Evolutionary conservation across 2,329 filamentous ascomycete genomes (phyloP), one percentile per base, ranked within the genome.

Genomic region (Incumbomyces lentus): DNA sequence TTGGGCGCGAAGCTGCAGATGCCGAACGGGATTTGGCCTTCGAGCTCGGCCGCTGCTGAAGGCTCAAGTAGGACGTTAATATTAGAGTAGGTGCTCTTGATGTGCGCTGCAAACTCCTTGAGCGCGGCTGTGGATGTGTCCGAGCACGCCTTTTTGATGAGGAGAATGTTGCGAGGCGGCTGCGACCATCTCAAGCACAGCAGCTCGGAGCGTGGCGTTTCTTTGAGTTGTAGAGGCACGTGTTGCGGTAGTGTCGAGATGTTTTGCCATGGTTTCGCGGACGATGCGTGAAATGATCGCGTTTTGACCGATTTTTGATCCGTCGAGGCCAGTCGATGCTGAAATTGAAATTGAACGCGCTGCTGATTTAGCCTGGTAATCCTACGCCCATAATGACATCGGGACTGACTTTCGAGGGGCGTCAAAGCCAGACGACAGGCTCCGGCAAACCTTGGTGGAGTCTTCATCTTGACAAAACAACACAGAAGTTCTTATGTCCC

Each of bases 61-160:
- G 76, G 80, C 64, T 96, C 92, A 55, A 96, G 81, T 10, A 96
- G 78, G 40, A 96, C 73, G 58, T 86, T 84, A 52, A 89, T 78
- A 44, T 78, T 77, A 1, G 87, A 82, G 63, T 96, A 95, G 49
- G 86, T 86, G 51, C 72, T 73, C 55, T 81, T 78, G 49, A 95
- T 76, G 64, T 96, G 84, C 56, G 77, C 82, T 53, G 71, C 70
- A 58, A 79, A 79, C 56, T 79, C 76, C 49, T 79, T 59, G 32
- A 81, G 62, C 2, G 76, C 75, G 12, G 69, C 62, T 22, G 74
- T 77, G 43, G 80, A 74, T 22, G 65, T 64, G 2, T 71, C 67
- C 2, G 75, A 74, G 53, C 74, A 69, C 52, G 79, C 72, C 61
- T 86, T 86, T 62, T 81, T 81, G 38, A 84, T 75, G 47, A 86